Base-by-base conservation (phyloP, 192 early-diverging fungal genomes). In the Coemansia sp. region DNA sequence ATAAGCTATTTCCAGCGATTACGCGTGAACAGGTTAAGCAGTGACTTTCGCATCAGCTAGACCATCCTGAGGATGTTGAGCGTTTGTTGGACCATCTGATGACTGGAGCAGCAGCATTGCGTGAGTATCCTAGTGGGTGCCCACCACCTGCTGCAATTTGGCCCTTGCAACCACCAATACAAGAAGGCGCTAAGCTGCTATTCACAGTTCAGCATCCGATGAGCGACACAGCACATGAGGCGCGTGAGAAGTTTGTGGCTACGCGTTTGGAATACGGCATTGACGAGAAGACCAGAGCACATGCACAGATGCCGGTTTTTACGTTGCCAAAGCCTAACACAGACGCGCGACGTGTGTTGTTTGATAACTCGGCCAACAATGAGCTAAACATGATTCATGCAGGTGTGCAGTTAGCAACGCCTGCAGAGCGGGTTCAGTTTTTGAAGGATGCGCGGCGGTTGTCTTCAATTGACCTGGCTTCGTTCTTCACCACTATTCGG, bases 161-260 rank as follows among this genome's bases (percentile, higher is more conserved):
- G 0, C 72, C 72, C 14, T 68, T 74, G 9, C n/a, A n/a, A 3
- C 72, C 57, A 6, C 72, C 66, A 4, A 66, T 74, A 46, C 42
- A 23, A 1, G 20, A 23, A 2, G 59, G 60, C 0, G 65, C 66
- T 0, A 31, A 54, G 19, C 42, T 61, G 2, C 17, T 66, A 0
- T 72, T 50, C 20, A 31, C 53, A 2, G n/a, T 54, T 5, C 72
- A 75, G 29, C 64, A 67, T n/a, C 6, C 57, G 0, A 8, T 67
- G 22, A 65, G 62, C 42, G 10, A 36, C 4, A 67, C 72, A 6
- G 72, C 66, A 0, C 2, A 9, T 1, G 32, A 27, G 0, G 61
- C 62, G 6, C 9, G 22, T 3, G 61, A 66, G 7, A 21, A 36
- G 3, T 23, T 25, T 8, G 22, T 21, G 9, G 17, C 7, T 7